phyloP scores from a whole-genome alignment of 768 basidiomycete genomes.

The Leucosporidium yakuticum region DNA sequence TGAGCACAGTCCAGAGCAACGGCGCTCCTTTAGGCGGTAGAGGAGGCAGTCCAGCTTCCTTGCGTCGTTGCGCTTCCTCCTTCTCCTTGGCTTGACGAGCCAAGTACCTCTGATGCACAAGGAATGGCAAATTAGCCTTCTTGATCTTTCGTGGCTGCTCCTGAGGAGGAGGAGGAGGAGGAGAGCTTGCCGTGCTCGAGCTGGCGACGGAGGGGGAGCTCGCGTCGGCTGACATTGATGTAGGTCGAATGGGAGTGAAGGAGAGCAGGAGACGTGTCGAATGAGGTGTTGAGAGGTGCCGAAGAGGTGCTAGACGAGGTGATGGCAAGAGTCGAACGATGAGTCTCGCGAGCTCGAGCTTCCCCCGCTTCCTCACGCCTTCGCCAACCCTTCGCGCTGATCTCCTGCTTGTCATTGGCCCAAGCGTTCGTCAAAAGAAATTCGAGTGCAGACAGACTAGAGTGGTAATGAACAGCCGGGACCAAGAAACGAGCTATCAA shows the following conservation, averaged over 20 bases:
- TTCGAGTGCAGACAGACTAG: too few species aligned
- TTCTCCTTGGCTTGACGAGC: constrained; percentile 54
- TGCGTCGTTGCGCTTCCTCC: constrained; percentile 55
- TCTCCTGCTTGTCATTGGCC: too few species aligned
- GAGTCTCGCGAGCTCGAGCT: too few species aligned
- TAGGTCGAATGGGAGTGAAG: background rate
- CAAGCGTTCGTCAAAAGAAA: too few species aligned
- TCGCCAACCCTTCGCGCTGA: too few species aligned
- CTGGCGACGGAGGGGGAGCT: background rate
- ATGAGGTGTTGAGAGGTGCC: too few species aligned
- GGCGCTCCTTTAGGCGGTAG: background rate
- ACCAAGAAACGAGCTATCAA: too few species aligned
- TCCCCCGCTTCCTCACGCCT: too few species aligned
- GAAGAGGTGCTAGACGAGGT: too few species aligned
- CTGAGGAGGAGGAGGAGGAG: background rate
- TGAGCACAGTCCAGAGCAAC: background rate
- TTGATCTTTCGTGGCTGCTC: constrained; percentile 46
- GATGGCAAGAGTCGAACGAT: too few species aligned
- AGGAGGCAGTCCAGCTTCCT: background rate
- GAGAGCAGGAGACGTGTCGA: too few species aligned
- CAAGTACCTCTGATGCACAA: constrained; percentile 58
- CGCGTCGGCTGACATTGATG: background rate
- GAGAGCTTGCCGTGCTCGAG: constrained; percentile 2
- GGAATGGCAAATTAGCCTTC: constrained; percentile 75
- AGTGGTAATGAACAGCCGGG: too few species aligned